Evolutionary conservation across 2,329 filamentous ascomycete genomes (phyloP).

Genomic region (Zymoseptoria crescenta): DNA sequence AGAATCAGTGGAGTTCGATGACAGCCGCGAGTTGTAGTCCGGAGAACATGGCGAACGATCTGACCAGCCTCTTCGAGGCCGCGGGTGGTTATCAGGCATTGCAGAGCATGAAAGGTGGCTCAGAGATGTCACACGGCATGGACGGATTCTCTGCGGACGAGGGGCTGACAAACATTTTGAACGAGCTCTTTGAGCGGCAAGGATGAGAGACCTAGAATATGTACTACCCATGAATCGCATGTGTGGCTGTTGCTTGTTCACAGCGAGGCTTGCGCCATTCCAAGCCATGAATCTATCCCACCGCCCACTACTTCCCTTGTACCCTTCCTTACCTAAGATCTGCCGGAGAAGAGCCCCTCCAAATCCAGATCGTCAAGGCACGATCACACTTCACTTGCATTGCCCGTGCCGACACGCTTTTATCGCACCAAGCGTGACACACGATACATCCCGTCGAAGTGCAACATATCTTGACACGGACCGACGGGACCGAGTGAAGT

Average conservation of each 20-base stretch:
- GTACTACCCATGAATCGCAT: background rate
- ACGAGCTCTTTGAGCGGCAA: constrained; percentile 43
- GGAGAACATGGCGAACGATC: constrained; percentile 54
- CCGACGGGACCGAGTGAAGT: background rate
- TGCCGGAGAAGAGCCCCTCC: background rate
- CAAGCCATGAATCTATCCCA: background rate
- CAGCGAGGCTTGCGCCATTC: background rate
- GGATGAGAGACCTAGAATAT: background rate
- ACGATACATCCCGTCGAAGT: background rate
- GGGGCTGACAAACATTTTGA: constrained; percentile 51
- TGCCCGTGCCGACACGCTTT: background rate
- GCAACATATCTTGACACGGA: background rate
- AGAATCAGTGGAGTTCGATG: constrained; percentile 14
- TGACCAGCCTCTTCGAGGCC: constrained; percentile 57
- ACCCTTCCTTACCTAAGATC: background rate
- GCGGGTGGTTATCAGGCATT: constrained; percentile 44
- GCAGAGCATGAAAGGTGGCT: constrained; percentile 31
- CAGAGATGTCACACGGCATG: constrained; percentile 26
- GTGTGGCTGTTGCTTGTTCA: background rate
- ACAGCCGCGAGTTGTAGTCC: constrained; percentile 44
- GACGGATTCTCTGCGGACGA: constrained; percentile 47
- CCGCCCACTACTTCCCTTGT: no score
- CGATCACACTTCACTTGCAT: background rate
- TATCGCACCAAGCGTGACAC: background rate
- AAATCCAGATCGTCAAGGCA: background rate